Evolutionary conservation across 352 stramenopile species (phyloP), one percentile per base, ranked within the genome.

Genomic region (Phytophthora agathidicida): DNA sequence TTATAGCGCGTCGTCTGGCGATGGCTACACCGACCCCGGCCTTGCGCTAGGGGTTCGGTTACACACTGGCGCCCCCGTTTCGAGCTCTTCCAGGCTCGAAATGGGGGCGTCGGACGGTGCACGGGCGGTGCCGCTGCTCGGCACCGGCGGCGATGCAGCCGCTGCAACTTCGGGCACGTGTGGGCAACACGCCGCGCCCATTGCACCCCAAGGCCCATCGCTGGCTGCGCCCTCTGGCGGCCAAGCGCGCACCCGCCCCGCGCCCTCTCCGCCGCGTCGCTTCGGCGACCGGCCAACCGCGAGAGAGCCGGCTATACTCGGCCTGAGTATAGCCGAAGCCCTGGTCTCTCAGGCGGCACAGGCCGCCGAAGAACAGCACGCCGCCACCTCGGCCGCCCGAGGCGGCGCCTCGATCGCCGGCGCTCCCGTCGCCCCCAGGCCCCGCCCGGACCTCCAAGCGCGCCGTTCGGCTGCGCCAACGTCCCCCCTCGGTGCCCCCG

Each of bases 41-140:
- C n/a, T n/a, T n/a, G n/a, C 16, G 14, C n/a, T 27, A 24, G 42
- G 26, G 26, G 3, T 28, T 10, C n/a, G 42, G 27, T 17, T 50
- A 8, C 27, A 50, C 42, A 50, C 27, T 38, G 10, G 11, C 14
- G 42, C 42, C 42, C 42, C 42, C 42, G 42, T 50, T 50, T 50
- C 16, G 42, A 13, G 9, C 30, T 19, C 27, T 13, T 8, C 8
- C 2, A 13, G 6, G 7, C 1, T 2, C n/a, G 23, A 39, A 45
- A 45, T 13, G 6, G 46, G 5, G 4, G 4, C 13, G 11, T 2
- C 14, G 31, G 45, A 53, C 10, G 5, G 31, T 33, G 31, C 45
- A 19, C 31, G 45, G 26, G 45, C 31, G 11, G 45, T 24, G 20
- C 30, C 30, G 2, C 20, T 33, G 20, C 45, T 53, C 32, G 22